Evolutionary conservation across 208 protist species (phyloP).

Genomic region (Naegleria fowleri): DNA sequence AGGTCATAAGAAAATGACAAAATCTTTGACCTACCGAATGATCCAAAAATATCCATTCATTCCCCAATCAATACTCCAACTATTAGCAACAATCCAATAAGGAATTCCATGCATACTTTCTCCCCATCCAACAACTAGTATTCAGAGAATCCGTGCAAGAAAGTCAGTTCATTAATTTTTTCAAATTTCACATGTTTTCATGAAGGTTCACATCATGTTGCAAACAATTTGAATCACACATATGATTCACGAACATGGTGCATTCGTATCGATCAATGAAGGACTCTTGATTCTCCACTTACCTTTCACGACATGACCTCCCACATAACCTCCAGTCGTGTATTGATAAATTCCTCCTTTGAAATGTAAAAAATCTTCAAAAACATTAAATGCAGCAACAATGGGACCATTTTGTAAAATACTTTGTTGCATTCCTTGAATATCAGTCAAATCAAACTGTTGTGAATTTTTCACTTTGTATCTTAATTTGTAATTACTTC

Average conservation of each 20-base stretch:
- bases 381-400: conserved; percentile 73
- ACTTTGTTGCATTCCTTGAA: conserved; percentile 63
- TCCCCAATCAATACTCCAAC: conserved; percentile 75
- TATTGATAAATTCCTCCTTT: conserved; percentile 77
- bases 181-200: too few relatives aligned
- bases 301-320: conserved; percentile 71
- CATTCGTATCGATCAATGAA: too few relatives aligned
- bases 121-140: conserved; percentile 72
- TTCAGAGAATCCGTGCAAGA: too few relatives aligned
- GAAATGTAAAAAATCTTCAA: conserved; percentile 74
- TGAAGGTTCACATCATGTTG: too few relatives aligned
- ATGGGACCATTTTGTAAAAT: conserved; percentile 71
- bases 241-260: too few relatives aligned
- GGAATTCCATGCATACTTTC: conserved; percentile 55
- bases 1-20: too few relatives aligned
- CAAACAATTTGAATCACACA: too few relatives aligned
- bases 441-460: background rate
- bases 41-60: conserved; percentile 71
- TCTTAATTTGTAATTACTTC: background rate
- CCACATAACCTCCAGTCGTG: conserved; percentile 54
- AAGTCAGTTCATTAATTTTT: too few relatives aligned
- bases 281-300: too few relatives aligned
- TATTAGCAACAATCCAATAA: conserved; percentile 83
- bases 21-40: too few relatives aligned
- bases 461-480: too few relatives aligned